Percentiles rank a stretch among this genome's conserved stretches.
Evolutionary conservation across 139 green algal species (phyloP).

Genomic region (Gonium pectorale): DNA sequence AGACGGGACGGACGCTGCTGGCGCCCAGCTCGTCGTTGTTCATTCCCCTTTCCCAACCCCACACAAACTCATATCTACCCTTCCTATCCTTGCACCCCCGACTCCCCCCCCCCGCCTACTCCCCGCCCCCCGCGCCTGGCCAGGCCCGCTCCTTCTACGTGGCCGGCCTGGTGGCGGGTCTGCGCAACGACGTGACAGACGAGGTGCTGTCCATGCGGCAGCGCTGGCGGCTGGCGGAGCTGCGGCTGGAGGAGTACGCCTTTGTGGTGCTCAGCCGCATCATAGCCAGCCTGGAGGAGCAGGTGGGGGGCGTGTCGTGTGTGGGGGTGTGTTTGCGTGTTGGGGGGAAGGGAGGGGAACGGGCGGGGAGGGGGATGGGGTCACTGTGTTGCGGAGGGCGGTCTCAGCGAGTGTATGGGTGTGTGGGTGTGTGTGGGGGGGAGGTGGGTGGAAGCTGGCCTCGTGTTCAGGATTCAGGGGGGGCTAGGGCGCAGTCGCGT

Average conservation of each 20-base stretch:
- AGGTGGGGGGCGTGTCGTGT: slow-evolving; percentile 62
- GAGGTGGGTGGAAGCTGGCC: too few species aligned
- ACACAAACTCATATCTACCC: too few species aligned
- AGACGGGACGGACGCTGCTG: too few species aligned
- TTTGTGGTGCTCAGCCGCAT: slow-evolving; percentile 92
- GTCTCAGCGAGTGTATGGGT: too few species aligned
- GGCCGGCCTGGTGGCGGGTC: slow-evolving; percentile 60
- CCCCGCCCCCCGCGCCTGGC: not conserved
- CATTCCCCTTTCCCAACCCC: too few species aligned
- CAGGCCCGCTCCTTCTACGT: slow-evolving; percentile 55
- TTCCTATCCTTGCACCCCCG: not conserved
- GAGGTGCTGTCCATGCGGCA: slow-evolving; percentile 70
- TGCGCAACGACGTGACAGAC: slow-evolving; percentile 96
- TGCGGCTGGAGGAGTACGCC: slow-evolving; percentile 91
- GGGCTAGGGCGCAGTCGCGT: too few species aligned
- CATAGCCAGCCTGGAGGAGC: slow-evolving; percentile 76
- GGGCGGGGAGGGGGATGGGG: not conserved
- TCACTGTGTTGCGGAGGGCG: too few species aligned
- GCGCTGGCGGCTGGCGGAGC: slow-evolving; percentile 90
- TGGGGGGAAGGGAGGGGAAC: not conserved
- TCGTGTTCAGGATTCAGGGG: too few species aligned
- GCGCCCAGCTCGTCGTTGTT: too few species aligned
- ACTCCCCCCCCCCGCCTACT: not conserved
- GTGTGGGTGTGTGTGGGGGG: not conserved
- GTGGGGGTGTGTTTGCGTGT: too few species aligned